Evolutionary conservation across 225 moss, liverwort and hornwort species (phyloP).

Genomic region (Pleurozium schreberi): DNA sequence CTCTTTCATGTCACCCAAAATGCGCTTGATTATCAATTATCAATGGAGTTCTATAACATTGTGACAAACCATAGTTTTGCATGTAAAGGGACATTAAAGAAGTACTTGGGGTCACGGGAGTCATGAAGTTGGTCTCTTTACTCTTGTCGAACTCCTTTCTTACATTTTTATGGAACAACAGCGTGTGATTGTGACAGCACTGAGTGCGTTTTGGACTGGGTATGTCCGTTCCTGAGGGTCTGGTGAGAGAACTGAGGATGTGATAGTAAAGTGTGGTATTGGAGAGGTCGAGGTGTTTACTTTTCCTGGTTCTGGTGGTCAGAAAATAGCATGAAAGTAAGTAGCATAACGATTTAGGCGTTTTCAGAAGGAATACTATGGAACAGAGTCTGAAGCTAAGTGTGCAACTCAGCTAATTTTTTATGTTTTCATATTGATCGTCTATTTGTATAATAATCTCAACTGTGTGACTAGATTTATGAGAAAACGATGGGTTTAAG

Average conservation of each 20-base stretch:
- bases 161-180: neutral
- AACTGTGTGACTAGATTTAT: constrained; percentile 41
- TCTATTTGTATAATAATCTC: neutral
- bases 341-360: neutral
- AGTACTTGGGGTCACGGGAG: neutral
- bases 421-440: neutral
- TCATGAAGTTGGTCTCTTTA: neutral
- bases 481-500: constrained; percentile 38
- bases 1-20: neutral
- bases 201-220: neutral
- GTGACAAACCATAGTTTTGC: neutral
- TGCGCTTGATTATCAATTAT: neutral
- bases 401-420: neutral
- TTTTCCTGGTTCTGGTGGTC: neutral
- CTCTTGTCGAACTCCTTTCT: neutral
- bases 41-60: neutral
- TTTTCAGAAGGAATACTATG: neutral
- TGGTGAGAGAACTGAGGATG: neutral
- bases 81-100: neutral
- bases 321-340: neutral
- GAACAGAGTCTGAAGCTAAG: neutral
- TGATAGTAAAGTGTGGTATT: neutral
- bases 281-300: neutral
- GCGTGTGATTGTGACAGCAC: neutral
- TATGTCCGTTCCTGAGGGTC: neutral